Conservation (phyloP, 2,329 filamentous ascomycete species). For the Lachnellula willkommii region DNA sequence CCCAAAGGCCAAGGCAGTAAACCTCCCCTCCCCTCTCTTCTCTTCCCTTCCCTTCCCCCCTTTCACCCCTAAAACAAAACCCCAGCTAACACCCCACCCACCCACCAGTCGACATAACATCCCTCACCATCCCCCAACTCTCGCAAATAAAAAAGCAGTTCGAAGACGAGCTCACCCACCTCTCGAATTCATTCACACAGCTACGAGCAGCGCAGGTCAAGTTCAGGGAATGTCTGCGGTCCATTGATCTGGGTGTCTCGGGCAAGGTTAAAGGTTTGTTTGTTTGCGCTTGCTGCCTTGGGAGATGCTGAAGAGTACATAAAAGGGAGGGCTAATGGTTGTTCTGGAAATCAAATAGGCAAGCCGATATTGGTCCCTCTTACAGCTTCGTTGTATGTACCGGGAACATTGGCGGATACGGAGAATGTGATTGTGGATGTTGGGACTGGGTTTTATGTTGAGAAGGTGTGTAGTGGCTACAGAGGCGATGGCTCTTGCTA, state of each 20-base stretch:
- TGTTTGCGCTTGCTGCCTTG: background rate
- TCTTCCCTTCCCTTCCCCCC: background rate
- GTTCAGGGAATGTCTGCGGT: slow-evolving; percentile 83
- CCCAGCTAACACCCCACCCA: background rate
- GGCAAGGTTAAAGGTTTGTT: slow-evolving; percentile 33
- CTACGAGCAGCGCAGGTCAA: slow-evolving; percentile 85
- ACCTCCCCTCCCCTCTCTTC: background rate
- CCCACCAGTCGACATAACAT: slow-evolving; percentile 60
- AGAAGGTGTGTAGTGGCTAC: slow-evolving; percentile 58
- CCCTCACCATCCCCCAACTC: slow-evolving; percentile 78
- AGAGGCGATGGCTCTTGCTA: background rate
- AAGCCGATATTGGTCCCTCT: slow-evolving; percentile 80
- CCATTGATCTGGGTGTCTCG: slow-evolving; percentile 58
- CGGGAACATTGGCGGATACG: slow-evolving; percentile 68
- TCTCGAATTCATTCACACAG: slow-evolving; percentile 84
- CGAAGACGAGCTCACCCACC: slow-evolving; percentile 91
- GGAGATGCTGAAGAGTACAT: background rate
- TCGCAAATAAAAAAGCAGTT: slow-evolving; percentile 91
- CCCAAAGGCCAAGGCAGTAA: slow-evolving; percentile 16
- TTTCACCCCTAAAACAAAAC: background rate
- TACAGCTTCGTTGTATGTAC: slow-evolving; percentile 91
- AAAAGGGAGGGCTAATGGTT: slow-evolving; percentile 4
- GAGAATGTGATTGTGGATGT: slow-evolving; percentile 84
- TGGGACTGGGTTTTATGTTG: slow-evolving; percentile 89
- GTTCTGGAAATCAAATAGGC: slow-evolving; percentile 20